A percentile compares a stretch with the other conserved stretches of the same genome.
Evolutionary conservation across 2,329 filamentous ascomycete species (phyloP).

Genomic region (Neophaeococcomyces mojaviensis): DNA sequence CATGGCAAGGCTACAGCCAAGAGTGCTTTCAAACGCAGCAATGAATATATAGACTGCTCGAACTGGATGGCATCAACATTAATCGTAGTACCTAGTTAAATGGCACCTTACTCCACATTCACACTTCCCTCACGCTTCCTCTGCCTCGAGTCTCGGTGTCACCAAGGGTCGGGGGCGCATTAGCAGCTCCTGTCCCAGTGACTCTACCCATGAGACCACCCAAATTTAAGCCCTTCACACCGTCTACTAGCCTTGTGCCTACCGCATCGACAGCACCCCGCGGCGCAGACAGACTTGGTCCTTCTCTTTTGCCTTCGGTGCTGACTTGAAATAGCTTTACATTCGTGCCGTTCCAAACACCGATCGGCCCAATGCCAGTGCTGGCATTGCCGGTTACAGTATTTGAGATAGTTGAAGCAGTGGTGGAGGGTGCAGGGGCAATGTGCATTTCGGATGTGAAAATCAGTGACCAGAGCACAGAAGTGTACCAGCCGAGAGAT

Average conservation of each 20-base stretch:
- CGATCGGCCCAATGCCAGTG: conserved; percentile 66
- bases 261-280: conserved; percentile 89
- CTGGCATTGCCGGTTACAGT: conserved; percentile 30
- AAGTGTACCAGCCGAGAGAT: conserved; percentile 91
- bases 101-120: background rate
- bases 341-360: conserved; percentile 85
- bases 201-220: conserved; percentile 37
- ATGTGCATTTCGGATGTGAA: conserved; percentile 87
- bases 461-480: conserved; percentile 84
- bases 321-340: conserved; percentile 88
- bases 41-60: too few species aligned
- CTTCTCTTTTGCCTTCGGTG: conserved; percentile 63
- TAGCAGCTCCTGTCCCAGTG: conserved; percentile 8
- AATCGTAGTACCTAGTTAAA: background rate
- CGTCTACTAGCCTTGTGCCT: conserved; percentile 77
- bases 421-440: conserved; percentile 16
- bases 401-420: conserved; percentile 21
- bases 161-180: background rate
- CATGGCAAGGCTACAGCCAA: too few species aligned
- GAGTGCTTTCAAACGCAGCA: too few species aligned
- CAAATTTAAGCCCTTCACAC: conserved; percentile 75
- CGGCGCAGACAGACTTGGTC: conserved; percentile 74
- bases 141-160: background rate
- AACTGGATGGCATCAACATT: too few species aligned
- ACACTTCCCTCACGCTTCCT: conserved; percentile 8